Percentiles rank a stretch among this genome's conserved stretches.
Conservation (phyloP, 305 asterid genomes). For the Solanum chacoense region DNA sequence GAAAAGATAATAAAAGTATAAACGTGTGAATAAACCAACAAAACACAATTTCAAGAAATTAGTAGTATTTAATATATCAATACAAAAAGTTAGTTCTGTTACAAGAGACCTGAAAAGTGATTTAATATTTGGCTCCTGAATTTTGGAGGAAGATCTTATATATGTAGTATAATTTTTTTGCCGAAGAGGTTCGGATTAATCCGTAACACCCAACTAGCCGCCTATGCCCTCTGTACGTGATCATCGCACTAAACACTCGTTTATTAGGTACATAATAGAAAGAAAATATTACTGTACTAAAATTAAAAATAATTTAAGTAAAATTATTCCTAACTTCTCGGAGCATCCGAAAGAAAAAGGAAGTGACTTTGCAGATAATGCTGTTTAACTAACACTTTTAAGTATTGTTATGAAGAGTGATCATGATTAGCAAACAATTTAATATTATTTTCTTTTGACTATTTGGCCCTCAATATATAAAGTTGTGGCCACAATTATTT, state of each 20-base stretch:
- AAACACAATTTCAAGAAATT: too few species aligned
- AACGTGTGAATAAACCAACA: too few species aligned
- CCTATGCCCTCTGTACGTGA: background rate
- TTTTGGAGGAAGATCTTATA: too few species aligned
- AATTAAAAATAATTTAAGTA: background rate
- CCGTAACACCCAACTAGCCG: too few species aligned
- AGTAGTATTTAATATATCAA: too few species aligned
- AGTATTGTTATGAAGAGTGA: background rate
- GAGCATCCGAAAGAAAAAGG: background rate
- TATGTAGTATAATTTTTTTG: too few species aligned
- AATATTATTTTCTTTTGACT: background rate
- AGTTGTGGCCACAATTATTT: background rate
- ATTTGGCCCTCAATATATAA: background rate
- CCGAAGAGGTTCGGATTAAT: too few species aligned
- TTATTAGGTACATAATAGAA: background rate
- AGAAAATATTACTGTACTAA: background rate
- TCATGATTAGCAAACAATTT: background rate
- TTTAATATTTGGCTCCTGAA: too few species aligned
- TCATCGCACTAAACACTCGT: background rate
- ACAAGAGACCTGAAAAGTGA: background rate
- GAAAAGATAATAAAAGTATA: too few species aligned
- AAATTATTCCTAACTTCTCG: background rate
- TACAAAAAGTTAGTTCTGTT: background rate
- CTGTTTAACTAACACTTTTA: background rate
- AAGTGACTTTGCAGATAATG: background rate